phyloP scores from a whole-genome alignment of 1,139 yeast genomes.

The Saccharomycopsis crataegensis region DNA sequence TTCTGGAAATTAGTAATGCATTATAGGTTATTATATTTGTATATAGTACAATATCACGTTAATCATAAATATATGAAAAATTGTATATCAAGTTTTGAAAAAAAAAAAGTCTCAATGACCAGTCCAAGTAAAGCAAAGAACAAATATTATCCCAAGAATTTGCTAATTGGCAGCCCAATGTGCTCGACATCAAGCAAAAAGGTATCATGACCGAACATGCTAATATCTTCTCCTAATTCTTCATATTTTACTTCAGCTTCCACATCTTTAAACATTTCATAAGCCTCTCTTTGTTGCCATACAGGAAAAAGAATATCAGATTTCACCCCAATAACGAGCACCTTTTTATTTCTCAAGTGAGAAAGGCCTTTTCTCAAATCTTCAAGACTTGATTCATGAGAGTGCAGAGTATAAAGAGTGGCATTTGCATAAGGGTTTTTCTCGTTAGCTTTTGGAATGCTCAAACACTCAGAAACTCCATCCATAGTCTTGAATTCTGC shows the following conservation, averaged over 20 bases:
- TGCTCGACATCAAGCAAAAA: slow-evolving; percentile 71
- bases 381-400: slow-evolving; percentile 45
- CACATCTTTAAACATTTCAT: slow-evolving; percentile 42
- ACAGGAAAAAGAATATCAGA: slow-evolving; percentile 88
- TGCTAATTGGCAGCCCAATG: slow-evolving; percentile 68
- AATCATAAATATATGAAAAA: too few relatives aligned
- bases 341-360: slow-evolving; percentile 54
- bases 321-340: slow-evolving; percentile 82
- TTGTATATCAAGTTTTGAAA: too few relatives aligned
- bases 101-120: too few relatives aligned
- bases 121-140: too few relatives aligned
- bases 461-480: neutral
- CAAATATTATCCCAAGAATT: slow-evolving; percentile 36
- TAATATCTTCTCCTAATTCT: slow-evolving; percentile 68
- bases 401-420: slow-evolving; percentile 23
- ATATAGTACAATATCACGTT: too few relatives aligned
- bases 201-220: slow-evolving; percentile 87
- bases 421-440: slow-evolving; percentile 23
- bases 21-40: too few relatives aligned
- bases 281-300: slow-evolving; percentile 88
- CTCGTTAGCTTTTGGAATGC: neutral
- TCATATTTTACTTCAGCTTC: slow-evolving; percentile 39
- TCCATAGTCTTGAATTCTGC: slow-evolving; percentile 6
- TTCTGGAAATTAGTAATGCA: neutral
- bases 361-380: slow-evolving; percentile 65